Evolutionary conservation across 495 filamentous ascomycete species (phyloP).

Genomic region (Pseudomonodictys pantanalensis): DNA sequence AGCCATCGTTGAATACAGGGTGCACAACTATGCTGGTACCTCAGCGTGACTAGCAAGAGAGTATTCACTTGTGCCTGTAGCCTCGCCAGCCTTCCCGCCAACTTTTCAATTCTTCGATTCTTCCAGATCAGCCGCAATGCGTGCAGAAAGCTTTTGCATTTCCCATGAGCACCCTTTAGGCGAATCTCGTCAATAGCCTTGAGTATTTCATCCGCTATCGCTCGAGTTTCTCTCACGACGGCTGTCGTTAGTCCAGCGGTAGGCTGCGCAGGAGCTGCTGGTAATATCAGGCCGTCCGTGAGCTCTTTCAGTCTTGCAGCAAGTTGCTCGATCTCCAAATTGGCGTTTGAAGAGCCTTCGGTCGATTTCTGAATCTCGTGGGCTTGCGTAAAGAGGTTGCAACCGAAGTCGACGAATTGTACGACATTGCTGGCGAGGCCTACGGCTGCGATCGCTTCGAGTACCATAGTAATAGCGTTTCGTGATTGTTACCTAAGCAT

Average conservation of each 20-base stretch:
- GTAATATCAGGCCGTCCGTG: too few species aligned
- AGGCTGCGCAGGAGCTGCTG: too few species aligned
- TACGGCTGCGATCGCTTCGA: neutral
- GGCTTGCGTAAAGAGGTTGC: neutral
- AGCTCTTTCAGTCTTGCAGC: too few species aligned
- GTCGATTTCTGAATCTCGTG: neutral
- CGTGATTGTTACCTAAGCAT: too few species aligned
- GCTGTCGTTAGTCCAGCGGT: too few species aligned
- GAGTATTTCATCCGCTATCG: neutral
- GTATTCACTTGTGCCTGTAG: neutral
- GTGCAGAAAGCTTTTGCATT: neutral
- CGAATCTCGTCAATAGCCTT: neutral
- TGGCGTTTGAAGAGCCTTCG: neutral
- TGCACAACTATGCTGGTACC: too few species aligned
- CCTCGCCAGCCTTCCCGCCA: neutral
- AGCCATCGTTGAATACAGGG: too few species aligned
- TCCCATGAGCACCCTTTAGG: neutral
- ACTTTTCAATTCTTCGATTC: neutral
- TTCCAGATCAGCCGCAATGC: neutral
- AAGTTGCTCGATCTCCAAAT: neutral
- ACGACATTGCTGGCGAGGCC: constrained; percentile 2
- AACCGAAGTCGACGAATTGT: constrained; percentile 8
- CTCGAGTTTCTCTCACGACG: neutral
- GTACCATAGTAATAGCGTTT: too few species aligned
- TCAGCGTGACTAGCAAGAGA: neutral